Percentiles rank a stretch among this genome's conserved stretches.
Conservation (phyloP, 371 early-diverging fungal species). For the Neoconidiobolus thromboides region DNA sequence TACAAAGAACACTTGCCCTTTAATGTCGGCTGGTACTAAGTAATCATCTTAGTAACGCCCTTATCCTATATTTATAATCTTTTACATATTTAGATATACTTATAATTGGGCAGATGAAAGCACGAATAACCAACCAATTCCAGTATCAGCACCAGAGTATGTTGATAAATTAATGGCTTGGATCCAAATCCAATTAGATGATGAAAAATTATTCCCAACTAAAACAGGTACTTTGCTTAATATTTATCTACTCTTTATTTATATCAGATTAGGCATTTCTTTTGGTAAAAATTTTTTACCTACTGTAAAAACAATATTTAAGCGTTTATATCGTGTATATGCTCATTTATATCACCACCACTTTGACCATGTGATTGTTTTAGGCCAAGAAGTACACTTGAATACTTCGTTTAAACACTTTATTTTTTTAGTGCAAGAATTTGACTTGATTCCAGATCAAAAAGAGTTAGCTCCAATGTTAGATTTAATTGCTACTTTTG, state of each 20-base stretch:
- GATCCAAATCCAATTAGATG: constrained; percentile 59
- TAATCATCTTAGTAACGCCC: constrained; percentile 2
- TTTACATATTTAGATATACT: constrained; percentile 27
- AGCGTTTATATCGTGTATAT: constrained; percentile 65
- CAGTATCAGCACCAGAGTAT: constrained; percentile 68
- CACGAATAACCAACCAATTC: constrained; percentile 35
- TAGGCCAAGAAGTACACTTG: constrained; percentile 60
- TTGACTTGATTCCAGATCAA: constrained; percentile 37
- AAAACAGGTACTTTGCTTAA: constrained; percentile 28
- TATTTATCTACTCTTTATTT: not conserved
- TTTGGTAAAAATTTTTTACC: constrained; percentile 32
- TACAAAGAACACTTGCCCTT: constrained; percentile 58
- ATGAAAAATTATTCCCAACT: constrained; percentile 58
- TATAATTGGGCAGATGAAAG: constrained; percentile 67
- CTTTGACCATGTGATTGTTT: constrained; percentile 36
- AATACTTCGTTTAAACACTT: constrained; percentile 83
- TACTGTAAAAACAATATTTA: constrained; percentile 43
- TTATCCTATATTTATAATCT: not conserved
- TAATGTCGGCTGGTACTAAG: constrained; percentile 68
- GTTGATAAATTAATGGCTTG: constrained; percentile 63
- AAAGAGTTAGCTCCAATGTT: constrained; percentile 39
- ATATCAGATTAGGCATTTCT: constrained; percentile 15
- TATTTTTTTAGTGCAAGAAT: constrained; percentile 62
- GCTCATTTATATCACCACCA: constrained; percentile 77
- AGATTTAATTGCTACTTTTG: constrained; percentile 24